Evolutionary conservation across 129 eudicot species (phyloP).

Genomic region (Pittosporum tobira): DNA sequence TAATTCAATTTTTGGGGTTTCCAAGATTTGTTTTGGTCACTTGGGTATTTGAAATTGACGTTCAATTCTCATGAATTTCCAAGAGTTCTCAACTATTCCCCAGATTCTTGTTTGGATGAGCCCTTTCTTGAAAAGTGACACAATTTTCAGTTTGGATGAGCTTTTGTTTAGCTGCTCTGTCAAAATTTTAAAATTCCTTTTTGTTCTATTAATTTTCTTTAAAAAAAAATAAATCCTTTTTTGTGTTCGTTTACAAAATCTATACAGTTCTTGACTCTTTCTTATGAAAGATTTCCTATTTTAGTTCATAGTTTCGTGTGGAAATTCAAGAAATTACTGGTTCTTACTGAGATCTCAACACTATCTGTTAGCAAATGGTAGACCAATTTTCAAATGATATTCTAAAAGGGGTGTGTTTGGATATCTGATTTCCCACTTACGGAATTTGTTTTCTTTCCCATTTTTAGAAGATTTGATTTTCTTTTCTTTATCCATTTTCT

Average conservation of each 20-base stretch:
- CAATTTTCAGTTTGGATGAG: not conserved
- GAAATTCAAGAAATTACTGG: not conserved
- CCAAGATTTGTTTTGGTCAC: too few relatives aligned
- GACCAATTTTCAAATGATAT: not conserved
- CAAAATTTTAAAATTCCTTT: not conserved
- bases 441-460: conserved; percentile 25
- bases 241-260: not conserved
- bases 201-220: not conserved
- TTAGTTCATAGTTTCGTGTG: not conserved
- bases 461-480: conserved; percentile 18
- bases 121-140: not conserved
- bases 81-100: conserved; percentile 1
- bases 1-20: not conserved
- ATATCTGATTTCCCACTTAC: conserved; percentile 5
- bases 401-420: conserved; percentile 11
- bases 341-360: not conserved
- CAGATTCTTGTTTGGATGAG: not conserved
- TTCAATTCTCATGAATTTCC: not conserved
- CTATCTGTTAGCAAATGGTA: not conserved
- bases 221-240: not conserved
- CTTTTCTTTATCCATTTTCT: conserved; percentile 19
- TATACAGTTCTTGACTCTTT: not conserved
- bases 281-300: not conserved
- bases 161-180: not conserved
- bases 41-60: not conserved